Percentiles rank a stretch among this genome's conserved stretches.
Conservation (phyloP, 768 basidiomycete genomes). For the Sporobolomyces pararoseus region DNA sequence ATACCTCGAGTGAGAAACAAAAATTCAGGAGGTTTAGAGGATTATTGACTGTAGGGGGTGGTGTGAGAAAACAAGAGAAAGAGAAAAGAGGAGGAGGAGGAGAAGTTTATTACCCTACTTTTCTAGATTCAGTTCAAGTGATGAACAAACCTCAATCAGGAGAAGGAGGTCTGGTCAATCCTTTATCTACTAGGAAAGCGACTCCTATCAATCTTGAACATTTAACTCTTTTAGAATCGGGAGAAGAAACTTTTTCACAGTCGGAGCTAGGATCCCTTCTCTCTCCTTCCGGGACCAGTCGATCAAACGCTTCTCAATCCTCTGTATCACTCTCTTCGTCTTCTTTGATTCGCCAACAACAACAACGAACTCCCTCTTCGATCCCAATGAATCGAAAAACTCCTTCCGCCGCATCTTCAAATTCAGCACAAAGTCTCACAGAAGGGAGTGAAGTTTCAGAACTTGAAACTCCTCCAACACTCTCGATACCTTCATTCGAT, state of each 20-base stretch:
- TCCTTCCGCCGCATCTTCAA: neutral
- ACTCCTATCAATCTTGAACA: constrained; percentile 4
- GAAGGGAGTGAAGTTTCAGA: neutral
- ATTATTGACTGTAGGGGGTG: neutral
- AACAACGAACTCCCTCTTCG: neutral
- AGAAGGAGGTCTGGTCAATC: neutral
- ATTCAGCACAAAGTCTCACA: neutral
- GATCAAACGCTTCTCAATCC: no score
- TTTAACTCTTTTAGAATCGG: neutral
- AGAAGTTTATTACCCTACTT: constrained; percentile 1
- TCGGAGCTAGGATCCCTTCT: neutral
- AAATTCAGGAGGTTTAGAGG: neutral
- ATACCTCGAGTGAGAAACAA: no score
- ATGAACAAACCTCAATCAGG: no score
- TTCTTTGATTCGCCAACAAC: neutral
- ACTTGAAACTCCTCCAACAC: neutral
- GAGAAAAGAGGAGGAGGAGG: neutral
- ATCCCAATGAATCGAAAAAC: no score
- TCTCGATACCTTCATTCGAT: neutral
- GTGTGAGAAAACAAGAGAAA: neutral
- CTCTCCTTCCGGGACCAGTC: no score
- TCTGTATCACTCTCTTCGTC: neutral
- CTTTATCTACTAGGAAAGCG: constrained; percentile 16
- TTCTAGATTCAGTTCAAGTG: constrained; percentile 14
- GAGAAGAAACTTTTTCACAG: no score